These are phyloP conservation scores for Austroboletus rostrupii DNA, from an alignment of 1,284 basidiomycete species.

Conservation along the genomic window DNA sequence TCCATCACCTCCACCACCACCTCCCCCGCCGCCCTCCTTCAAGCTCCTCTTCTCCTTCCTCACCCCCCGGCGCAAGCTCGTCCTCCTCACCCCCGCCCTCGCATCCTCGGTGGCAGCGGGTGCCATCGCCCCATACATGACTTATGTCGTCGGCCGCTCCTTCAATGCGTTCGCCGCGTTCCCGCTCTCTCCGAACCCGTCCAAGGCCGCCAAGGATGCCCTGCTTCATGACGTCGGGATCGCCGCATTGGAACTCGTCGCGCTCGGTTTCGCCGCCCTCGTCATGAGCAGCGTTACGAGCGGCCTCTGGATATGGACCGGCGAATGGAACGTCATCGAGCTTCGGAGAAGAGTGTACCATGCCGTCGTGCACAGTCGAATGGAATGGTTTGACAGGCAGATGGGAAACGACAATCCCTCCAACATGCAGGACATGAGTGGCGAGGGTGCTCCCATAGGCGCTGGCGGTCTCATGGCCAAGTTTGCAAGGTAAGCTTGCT, in stretches of 20 bases:
- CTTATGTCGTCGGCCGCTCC: conserved; percentile 79
- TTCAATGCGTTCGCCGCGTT: conserved; percentile 77
- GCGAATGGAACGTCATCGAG: conserved; percentile 74
- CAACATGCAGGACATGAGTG: conserved; percentile 38
- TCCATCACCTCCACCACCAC: conserved; percentile 6
- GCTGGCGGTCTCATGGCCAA: conserved; percentile 94
- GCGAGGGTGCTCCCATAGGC: conserved; percentile 59
- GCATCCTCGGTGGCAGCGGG: conserved; percentile 68
- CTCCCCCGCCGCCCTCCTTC: conserved; percentile 49
- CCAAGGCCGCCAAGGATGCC: conserved; percentile 45
- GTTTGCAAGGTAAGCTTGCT: conserved; percentile 70
- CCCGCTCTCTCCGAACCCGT: conserved; percentile 44
- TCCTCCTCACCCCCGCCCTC: conserved; percentile 71
- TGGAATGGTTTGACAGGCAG: conserved; percentile 86
- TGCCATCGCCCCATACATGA: conserved; percentile 90
- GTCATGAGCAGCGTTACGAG: conserved; percentile 73
- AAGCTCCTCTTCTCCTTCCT: conserved; percentile 54
- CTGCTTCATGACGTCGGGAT: conserved; percentile 60
- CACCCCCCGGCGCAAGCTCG: conserved; percentile 42
- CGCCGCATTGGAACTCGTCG: conserved; percentile 67
- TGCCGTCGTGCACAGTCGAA: conserved; percentile 67
- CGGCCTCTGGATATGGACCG: conserved; percentile 83
- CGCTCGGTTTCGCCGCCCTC: conserved; percentile 68
- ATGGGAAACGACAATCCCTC: conserved; percentile 60
- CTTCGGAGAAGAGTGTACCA: conserved; percentile 70